These are phyloP conservation scores for Globisporangium irregulare DNA, from an alignment of 352 stramenopile species.

Conservation along the genomic window DNA sequence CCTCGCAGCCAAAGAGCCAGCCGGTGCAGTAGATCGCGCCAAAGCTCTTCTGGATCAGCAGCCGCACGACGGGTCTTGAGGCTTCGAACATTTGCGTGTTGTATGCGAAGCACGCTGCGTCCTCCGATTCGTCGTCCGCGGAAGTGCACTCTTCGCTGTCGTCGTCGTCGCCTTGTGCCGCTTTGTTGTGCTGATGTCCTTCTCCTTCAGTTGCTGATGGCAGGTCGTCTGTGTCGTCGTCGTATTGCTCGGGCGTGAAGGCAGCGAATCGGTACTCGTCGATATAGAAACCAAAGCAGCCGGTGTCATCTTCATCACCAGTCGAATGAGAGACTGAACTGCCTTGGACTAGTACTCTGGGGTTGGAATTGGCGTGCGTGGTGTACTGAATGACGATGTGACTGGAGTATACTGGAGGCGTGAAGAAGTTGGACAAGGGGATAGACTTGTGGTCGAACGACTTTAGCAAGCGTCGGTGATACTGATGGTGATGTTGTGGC, in stretches of 20 bases:
- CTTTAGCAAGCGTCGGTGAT: not conserved
- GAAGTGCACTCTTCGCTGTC: constrained; percentile 14
- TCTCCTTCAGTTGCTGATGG: not conserved
- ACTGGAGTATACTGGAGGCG: constrained; percentile 16
- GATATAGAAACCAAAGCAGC: constrained; percentile 35
- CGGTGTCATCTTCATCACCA: not conserved
- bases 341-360: not conserved
- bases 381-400: constrained; percentile 22
- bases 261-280: constrained; percentile 32
- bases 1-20: constrained; percentile 49
- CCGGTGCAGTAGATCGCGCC: constrained; percentile 50
- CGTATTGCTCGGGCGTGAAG: not conserved
- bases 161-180: not conserved
- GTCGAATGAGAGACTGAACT: not conserved
- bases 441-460: constrained; percentile 2
- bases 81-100: constrained; percentile 16
- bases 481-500: not conserved
- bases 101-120: constrained; percentile 27
- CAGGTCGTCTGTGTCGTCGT: not conserved
- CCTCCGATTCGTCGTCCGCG: constrained; percentile 20
- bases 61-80: constrained; percentile 27
- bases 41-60: constrained; percentile 42
- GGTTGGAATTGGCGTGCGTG: not conserved
- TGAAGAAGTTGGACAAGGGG: constrained; percentile 19
- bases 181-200: not conserved